Conservation (phyloP, 2,329 filamentous ascomycete genomes). For the Calonectria naviculata region DNA sequence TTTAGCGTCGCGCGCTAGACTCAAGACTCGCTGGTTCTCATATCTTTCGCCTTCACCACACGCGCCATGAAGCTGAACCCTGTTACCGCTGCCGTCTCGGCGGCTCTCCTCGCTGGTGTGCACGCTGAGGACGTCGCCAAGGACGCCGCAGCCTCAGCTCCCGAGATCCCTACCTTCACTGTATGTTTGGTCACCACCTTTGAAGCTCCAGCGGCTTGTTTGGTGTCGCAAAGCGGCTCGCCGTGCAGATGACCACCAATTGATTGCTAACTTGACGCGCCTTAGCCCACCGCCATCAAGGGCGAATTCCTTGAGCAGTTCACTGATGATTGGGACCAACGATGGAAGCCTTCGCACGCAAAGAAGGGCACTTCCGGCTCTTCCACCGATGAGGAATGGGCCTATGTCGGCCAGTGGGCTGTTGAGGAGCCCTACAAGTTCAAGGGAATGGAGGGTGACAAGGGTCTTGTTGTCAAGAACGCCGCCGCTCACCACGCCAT, state of each 20-base stretch:
- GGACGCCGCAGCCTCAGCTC: conserved; percentile 61
- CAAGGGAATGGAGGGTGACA: conserved; percentile 94
- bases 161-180: conserved; percentile 85
- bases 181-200: conserved; percentile 65
- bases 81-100: conserved; percentile 80
- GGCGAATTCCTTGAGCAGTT: conserved; percentile 98
- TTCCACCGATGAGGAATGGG: conserved; percentile 93
- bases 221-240: neutral
- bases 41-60: conserved; percentile 59
- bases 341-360: conserved; percentile 95
- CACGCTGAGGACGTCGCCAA: conserved; percentile 76
- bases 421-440: conserved; percentile 93
- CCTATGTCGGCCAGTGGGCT: conserved; percentile 95
- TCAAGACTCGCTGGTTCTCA: conserved; percentile 18
- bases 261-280: conserved; percentile 37
- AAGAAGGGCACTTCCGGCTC: conserved; percentile 87
- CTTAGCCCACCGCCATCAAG: conserved; percentile 86
- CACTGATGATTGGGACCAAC: conserved; percentile 91
- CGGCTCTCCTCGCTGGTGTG: conserved; percentile 77
- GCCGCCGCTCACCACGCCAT: conserved; percentile 98
- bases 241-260: conserved; percentile 15
- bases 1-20: conserved; percentile 37
- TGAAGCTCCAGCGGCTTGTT: neutral
- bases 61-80: conserved; percentile 85
- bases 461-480: conserved; percentile 98